A percentile compares a stretch with the other conserved stretches of the same genome.
Evolutionary conservation across 768 basidiomycete species (phyloP).

Genomic region (Naganishia antarctica): DNA sequence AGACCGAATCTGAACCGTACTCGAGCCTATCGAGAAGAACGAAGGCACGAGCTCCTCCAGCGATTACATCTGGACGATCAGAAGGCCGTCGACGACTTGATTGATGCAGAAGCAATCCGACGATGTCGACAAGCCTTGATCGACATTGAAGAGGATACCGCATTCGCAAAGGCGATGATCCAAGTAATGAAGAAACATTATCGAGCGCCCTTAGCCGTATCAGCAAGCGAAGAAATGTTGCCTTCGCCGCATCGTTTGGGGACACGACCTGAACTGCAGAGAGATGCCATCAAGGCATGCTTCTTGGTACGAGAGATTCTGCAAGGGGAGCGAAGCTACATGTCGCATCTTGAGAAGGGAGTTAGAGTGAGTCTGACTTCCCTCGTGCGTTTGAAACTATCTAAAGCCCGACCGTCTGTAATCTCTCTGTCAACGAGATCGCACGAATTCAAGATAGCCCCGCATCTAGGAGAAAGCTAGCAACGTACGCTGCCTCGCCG

Average conservation of each 20-base stretch:
- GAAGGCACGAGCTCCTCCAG: not conserved
- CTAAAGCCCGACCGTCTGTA: too few relatives aligned
- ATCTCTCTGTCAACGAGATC: too few relatives aligned
- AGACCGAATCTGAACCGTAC: not conserved
- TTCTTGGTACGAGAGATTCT: conserved; percentile 25
- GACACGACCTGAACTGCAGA: not conserved
- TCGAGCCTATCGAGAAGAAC: not conserved
- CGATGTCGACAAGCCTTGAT: conserved; percentile 24
- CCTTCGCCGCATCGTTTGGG: not conserved
- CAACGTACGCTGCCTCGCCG: not conserved
- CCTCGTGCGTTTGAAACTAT: too few relatives aligned
- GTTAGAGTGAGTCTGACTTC: conserved; percentile 22
- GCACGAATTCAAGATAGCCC: too few relatives aligned
- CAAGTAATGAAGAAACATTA: conserved; percentile 15
- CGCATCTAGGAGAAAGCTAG: not conserved
- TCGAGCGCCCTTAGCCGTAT: not conserved
- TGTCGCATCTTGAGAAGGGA: conserved; percentile 2
- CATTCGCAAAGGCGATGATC: conserved; percentile 19
- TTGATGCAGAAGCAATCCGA: conserved; percentile 9
- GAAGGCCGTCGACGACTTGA: not conserved
- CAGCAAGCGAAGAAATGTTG: not conserved
- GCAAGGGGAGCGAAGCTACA: conserved; percentile 21
- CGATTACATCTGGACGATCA: not conserved
- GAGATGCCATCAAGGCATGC: conserved; percentile 17
- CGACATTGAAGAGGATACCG: conserved; percentile 27